A percentile compares a stretch with the other conserved stretches of the same genome.
phyloP scores from a whole-genome alignment of 179 eudicot genomes.

The Drosera spatulata region DNA sequence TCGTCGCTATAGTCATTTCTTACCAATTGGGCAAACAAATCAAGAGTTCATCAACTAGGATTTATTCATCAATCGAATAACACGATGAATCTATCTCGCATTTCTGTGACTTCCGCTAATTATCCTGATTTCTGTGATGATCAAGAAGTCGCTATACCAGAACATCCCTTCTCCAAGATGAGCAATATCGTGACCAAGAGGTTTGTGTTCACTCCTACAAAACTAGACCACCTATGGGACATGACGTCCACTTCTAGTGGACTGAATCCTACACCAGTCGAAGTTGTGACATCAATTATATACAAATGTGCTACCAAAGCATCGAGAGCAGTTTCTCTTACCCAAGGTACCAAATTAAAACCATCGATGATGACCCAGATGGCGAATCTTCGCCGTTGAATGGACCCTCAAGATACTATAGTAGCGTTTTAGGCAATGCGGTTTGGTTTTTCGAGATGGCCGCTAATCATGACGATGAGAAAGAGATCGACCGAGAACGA shows the following conservation, averaged over 20 bases:
- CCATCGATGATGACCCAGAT: slow-evolving; percentile 16
- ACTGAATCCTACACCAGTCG: slow-evolving; percentile 1
- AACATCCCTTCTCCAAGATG: too few species aligned
- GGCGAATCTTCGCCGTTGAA: too few species aligned
- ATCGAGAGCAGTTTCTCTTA: background rate
- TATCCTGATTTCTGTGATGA: too few species aligned
- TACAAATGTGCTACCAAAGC: slow-evolving; percentile 3
- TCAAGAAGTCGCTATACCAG: too few species aligned
- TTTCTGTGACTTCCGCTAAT: too few species aligned
- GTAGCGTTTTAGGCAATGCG: slow-evolving; percentile 19
- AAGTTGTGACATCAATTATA: background rate
- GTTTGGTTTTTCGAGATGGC: slow-evolving; percentile 14
- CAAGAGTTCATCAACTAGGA: too few species aligned
- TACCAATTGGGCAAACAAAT: too few species aligned
- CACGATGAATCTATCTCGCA: too few species aligned
- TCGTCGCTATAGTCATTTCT: too few species aligned
- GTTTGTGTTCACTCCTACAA: slow-evolving; percentile 1
- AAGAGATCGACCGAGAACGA: slow-evolving; percentile 1
- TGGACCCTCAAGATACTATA: too few species aligned
- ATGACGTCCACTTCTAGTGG: background rate
- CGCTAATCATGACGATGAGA: slow-evolving; percentile 12
- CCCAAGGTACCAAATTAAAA: background rate
- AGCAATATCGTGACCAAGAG: slow-evolving; percentile 1
- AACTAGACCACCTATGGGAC: background rate
- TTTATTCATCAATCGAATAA: too few species aligned